These are phyloP conservation scores for Cotoneaster glaucophyllus DNA, from an alignment of 306 rosid genomes.

Conservation along the genomic window DNA sequence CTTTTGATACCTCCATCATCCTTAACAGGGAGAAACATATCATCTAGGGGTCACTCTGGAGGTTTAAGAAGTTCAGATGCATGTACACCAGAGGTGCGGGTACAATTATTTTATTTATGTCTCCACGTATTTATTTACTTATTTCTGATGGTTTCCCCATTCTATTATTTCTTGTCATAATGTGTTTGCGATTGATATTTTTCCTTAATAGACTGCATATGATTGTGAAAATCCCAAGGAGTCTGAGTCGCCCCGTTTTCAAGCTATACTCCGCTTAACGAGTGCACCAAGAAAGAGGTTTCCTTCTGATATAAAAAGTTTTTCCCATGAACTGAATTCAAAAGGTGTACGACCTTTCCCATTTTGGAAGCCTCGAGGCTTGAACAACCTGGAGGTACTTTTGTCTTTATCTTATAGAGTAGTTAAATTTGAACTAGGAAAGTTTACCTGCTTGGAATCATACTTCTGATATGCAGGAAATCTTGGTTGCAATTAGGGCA, in stretches of 20 bases:
- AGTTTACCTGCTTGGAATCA: slow-evolving; percentile 14
- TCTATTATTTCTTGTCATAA: slow-evolving; percentile 6
- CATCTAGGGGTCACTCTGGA: slow-evolving; percentile 52
- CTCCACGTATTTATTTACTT: slow-evolving; percentile 4
- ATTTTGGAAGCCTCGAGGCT: slow-evolving; percentile 92
- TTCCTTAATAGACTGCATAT: slow-evolving; percentile 52
- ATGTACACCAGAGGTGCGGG: slow-evolving; percentile 84
- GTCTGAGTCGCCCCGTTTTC: slow-evolving; percentile 99
- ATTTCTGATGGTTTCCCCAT: neutral
- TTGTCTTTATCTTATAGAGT: slow-evolving; percentile 11
- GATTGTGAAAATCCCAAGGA: slow-evolving; percentile 97
- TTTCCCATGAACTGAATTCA: slow-evolving; percentile 93
- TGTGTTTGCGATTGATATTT: slow-evolving; percentile 20
- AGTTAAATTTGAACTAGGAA: slow-evolving; percentile 20
- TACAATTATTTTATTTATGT: neutral
- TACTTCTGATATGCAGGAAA: slow-evolving; percentile 56
- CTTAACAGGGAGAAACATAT: slow-evolving; percentile 50
- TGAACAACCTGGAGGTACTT: slow-evolving; percentile 84
- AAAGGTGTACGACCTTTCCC: slow-evolving; percentile 95
- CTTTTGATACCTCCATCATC: slow-evolving; percentile 22
- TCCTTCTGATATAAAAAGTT: slow-evolving; percentile 87
- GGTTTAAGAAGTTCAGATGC: slow-evolving; percentile 63
- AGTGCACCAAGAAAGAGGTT: slow-evolving; percentile 92
- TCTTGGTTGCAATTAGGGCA: slow-evolving; percentile 69
- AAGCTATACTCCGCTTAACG: slow-evolving; percentile 89